Base-by-base conservation (phyloP, 441 rosid species). In the Pelargonium myrrhifolium region DNA sequence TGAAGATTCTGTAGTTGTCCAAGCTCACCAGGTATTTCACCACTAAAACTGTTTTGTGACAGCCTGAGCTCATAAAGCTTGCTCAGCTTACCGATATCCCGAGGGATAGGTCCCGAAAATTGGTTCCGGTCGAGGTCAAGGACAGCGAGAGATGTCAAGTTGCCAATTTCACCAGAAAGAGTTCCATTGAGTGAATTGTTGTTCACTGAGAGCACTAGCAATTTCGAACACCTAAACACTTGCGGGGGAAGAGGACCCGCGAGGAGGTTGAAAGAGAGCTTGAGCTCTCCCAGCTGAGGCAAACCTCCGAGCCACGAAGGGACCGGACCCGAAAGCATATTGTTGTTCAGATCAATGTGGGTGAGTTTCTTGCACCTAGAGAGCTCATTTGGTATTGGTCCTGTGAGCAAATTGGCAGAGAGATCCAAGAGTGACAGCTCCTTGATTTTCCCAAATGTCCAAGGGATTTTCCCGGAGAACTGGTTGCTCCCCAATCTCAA, bases 331-430 rank as follows among this genome's bases (percentile, higher is more conserved):
- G 87, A 85, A 20, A 92, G 85, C 43, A 72, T 79, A 74, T 92
- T 92, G 77, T 89, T 80, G 68, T 89, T 83, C 26, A 92, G 86
- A 77, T 89, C 96, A 15, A 92, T 68, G 73, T 83, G 89, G n/a
- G 87, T 78, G 78, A 92, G 70, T 62, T 86, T 82, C 79, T 77
- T 84, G 80, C 96, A 89, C 59, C 80, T 40, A 59, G 84, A 75
- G n/a, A 92, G 89, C 84, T 83, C 83, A 35, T 20, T 69, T 0
- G 95, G 93, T 59, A 88, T 75, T 31, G 78, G 58, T 69, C 96
- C 93, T 0, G 85, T 79, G 20, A 92, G 88, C 51, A 76, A 78
- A 73, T 92, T 92, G n/a, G 77, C 74, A 3, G 98, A 92, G 20
- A 89, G 75, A 71, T 92, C 95, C 39, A 92, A 68, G 31, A 92